These are phyloP conservation scores for Penicillium dipodomyicola DNA, from an alignment of 495 filamentous ascomycete genomes.

Conservation along the genomic window DNA sequence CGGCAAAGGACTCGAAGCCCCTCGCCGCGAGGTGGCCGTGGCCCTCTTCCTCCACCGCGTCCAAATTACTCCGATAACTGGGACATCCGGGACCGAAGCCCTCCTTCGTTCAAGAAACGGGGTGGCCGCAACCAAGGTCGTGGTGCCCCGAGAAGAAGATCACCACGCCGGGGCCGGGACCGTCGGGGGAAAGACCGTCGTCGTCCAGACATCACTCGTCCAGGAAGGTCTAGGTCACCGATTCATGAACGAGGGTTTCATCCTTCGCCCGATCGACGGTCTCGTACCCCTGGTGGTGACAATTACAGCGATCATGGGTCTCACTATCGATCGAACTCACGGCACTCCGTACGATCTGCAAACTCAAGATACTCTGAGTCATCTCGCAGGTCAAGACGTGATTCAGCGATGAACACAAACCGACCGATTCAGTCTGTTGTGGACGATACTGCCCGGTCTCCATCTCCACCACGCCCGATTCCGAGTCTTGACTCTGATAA, in stretches of 20 bases:
- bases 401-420: conserved; percentile 34
- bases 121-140: conserved; percentile 38
- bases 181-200: conserved; percentile 35
- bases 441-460: conserved; percentile 31
- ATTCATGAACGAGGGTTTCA: conserved; percentile 29
- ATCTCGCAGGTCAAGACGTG: conserved; percentile 26
- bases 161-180: conserved; percentile 37
- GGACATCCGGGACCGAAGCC: conserved; percentile 36
- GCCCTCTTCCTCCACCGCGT: conserved; percentile 24
- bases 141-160: conserved; percentile 33
- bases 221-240: conserved; percentile 34
- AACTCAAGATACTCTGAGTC: conserved; percentile 32
- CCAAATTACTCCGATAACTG: conserved; percentile 27
- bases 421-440: conserved; percentile 28
- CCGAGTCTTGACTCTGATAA: conserved; percentile 37
- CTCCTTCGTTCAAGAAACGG: conserved; percentile 27
- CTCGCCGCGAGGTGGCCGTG: conserved; percentile 35
- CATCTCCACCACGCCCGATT: conserved; percentile 41
- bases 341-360: conserved; percentile 35
- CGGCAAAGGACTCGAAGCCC: conserved; percentile 49
- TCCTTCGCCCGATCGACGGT: conserved; percentile 32
- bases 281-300: conserved; percentile 28
- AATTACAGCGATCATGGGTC: conserved; percentile 32
- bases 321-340: conserved; percentile 36
- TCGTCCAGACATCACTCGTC: conserved; percentile 24